A percentile compares a stretch with the other conserved stretches of the same genome.
These are phyloP conservation scores for Oryza rufipogon DNA, from an alignment of 176 grass and related monocot genomes.

Conservation along the genomic window DNA sequence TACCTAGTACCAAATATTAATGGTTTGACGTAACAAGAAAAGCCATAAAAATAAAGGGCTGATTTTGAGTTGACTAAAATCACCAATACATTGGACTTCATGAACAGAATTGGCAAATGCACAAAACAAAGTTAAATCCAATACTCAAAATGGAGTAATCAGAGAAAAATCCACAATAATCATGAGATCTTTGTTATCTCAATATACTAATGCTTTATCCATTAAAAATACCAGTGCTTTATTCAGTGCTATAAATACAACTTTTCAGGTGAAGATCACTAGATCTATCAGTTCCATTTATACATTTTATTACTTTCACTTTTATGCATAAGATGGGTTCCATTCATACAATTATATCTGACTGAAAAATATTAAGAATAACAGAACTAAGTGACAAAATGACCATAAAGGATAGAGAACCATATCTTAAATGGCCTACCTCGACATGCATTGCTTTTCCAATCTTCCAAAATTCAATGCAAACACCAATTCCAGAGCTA, in stretches of 20 bases:
- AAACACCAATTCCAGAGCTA: constrained; percentile 91
- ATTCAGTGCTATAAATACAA: not conserved
- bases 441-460: constrained; percentile 99
- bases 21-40: not conserved
- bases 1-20: not conserved
- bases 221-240: not conserved
- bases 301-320: not conserved
- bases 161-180: not conserved
- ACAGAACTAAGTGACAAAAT: not conserved
- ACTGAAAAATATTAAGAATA: not conserved
- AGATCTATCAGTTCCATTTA: constrained; percentile 24
- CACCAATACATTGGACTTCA: not conserved
- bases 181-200: constrained; percentile 7
- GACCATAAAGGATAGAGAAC: not conserved
- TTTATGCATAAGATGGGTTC: not conserved
- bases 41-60: not conserved
- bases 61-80: constrained; percentile 18
- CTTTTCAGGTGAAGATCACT: constrained; percentile 13
- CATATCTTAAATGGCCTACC: constrained; percentile 52
- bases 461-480: constrained; percentile 99
- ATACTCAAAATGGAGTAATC: constrained; percentile 1
- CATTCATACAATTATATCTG: not conserved
- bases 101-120: constrained; percentile 11
- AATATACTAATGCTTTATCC: not conserved
- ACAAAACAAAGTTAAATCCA: not conserved